Conservation (phyloP, 441 rosid species). For the Sinapis alba region DNA sequence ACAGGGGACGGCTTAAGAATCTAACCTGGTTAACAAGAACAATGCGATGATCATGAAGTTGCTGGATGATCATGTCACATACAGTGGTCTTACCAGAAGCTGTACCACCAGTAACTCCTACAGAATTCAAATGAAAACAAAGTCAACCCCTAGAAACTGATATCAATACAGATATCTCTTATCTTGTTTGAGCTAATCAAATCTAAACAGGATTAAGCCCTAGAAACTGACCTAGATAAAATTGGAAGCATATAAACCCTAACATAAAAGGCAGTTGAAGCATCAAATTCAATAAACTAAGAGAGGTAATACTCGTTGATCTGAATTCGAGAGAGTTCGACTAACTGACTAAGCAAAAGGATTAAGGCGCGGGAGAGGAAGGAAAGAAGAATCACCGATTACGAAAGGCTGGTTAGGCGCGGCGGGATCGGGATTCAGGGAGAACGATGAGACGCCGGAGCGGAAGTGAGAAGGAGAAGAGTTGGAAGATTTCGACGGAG, state of each 20-base stretch:
- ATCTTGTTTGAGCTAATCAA: neutral
- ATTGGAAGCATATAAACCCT: constrained; percentile 9
- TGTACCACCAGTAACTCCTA: constrained; percentile 98
- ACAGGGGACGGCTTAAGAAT: neutral
- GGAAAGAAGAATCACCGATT: constrained; percentile 53
- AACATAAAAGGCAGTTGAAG: constrained; percentile 5
- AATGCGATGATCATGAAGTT: constrained; percentile 97
- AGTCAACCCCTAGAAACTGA: neutral
- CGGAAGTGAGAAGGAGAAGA: constrained; percentile 43
- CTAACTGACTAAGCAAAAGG: neutral
- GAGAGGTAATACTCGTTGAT: neutral
- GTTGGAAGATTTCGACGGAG: constrained; percentile 49
- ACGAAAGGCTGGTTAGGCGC: constrained; percentile 80
- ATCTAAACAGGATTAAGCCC: neutral
- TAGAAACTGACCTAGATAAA: neutral
- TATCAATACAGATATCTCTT: neutral
- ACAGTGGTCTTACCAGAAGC: constrained; percentile 99
- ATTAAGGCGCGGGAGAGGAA: neutral
- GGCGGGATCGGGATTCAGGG: constrained; percentile 40
- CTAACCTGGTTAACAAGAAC: constrained; percentile 92
- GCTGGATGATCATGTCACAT: constrained; percentile 98
- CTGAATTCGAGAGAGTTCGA: constrained; percentile 12
- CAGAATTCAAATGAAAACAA: neutral
- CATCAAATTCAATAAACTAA: neutral
- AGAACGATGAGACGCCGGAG: constrained; percentile 22